phyloP scores from a whole-genome alignment of 2,329 filamentous ascomycete genomes.

The Penicillium digitatum region DNA sequence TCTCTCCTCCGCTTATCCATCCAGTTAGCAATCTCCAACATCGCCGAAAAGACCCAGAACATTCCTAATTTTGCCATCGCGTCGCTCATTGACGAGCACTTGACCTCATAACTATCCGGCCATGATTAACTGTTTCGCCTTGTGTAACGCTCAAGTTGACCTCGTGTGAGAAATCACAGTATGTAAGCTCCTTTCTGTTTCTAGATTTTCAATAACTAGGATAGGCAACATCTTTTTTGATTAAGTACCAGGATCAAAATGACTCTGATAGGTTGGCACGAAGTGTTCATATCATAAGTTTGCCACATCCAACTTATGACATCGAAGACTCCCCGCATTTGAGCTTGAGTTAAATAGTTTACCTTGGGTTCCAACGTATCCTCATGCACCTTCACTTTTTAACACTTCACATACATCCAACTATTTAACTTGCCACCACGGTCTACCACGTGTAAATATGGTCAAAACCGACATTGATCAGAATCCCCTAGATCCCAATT shows the following conservation, averaged over 20 bases:
- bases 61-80: neutral
- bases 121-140: neutral
- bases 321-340: slow-evolving; percentile 15
- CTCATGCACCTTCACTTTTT: neutral
- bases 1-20: neutral
- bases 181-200: neutral
- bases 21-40: neutral
- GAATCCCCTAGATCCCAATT: slow-evolving; percentile 20
- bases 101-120: neutral
- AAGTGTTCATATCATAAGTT: slow-evolving; percentile 21
- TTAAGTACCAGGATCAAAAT: neutral
- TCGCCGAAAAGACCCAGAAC: neutral
- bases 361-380: neutral
- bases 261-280: neutral
- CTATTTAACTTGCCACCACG: neutral
- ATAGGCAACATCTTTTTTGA: neutral
- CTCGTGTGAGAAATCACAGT: neutral
- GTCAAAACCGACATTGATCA: slow-evolving; percentile 15
- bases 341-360: neutral
- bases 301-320: slow-evolving; percentile 12
- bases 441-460: slow-evolving; percentile 8
- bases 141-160: neutral
- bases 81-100: neutral
- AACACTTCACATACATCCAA: neutral
- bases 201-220: neutral